Base-by-base conservation (phyloP, 768 basidiomycete species). In the Tulasnella sp. region DNA sequence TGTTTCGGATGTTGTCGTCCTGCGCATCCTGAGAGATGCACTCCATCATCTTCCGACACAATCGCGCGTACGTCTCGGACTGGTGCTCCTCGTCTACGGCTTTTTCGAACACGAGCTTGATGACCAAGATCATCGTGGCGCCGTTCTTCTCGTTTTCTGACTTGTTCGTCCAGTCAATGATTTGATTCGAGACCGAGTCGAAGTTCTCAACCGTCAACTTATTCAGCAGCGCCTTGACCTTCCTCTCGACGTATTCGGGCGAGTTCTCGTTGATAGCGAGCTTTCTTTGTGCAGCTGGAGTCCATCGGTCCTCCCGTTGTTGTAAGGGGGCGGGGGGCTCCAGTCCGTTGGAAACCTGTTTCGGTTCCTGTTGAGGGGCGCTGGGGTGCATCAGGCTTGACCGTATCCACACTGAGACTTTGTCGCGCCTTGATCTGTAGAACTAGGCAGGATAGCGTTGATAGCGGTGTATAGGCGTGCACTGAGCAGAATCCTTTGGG, bases 171-270 rank as follows among this genome's bases (percentile, higher is more conserved):
- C 96, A 98, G 12, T 90, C 86, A 82, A 99, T 93, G 85, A 99
- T 97, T 86, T 99, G 96, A 84, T 94, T 92, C 3, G 96, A 97
- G 84, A 98, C 98, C 11, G 94, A 92, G 83, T 96, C 95, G 89
- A 98, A 98, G 83, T 94, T 94, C 88, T 98, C 96, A 92, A 96
- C 94, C 20, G 97, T 97, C 48, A 98, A 90, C 88, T 96, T 98
- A 90, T 99, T 97, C 83, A 99, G 92, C 80, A 98, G 87, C 76
- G 88, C 88, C 86, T 94, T 96, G 88, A 98, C 96, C 87, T 97
- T 97, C 77, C 96, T 93, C 83, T 98, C 96, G 40, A 98, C 95
- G 82, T 46, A 37, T 14, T 95, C 60, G n/a, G 46, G 28, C 24
- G 50, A 77, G 34, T 37, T 69, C 20, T 44, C 44, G 44, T 72